Base-by-base conservation (phyloP, 2,329 filamentous ascomycete species). In the Paecilomyces variotii region DNA sequence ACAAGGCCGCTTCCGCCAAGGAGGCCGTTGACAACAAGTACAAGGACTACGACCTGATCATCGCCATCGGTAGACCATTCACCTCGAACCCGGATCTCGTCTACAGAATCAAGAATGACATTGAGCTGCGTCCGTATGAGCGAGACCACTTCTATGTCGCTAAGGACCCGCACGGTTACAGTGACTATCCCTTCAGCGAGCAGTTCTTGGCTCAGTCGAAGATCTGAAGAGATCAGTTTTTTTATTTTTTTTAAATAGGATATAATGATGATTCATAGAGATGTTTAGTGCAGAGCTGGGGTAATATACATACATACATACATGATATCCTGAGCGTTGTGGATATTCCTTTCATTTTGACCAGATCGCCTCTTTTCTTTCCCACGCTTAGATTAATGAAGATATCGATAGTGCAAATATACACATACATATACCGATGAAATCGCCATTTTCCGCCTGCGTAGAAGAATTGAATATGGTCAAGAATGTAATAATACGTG, bases 81-180 rank as follows among this genome's bases (percentile, higher is more conserved):
- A 76, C 76, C 14, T 64, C 78, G 12, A 81, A 76, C 57, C 78
- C 79, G 0, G 79, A 81, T 57, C 60, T 81, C 56, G 68, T 75
- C 0, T 79, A 72, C 64, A 69, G 74, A n/a, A 55, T 78, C 1
- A 69, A 72, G 68, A 59, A 76, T 39, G 69, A 69, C 0, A 61
- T 80, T 7, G 62, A 68, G 1, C 60, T 80, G 11, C 67, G 65
- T 4, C 65, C 68, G 6, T 79, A 79, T 57, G 62, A 77, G 54
- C 64, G 77, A 7, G 62, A 70, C 0, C 70, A 67, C 0, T 79
- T 81, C 57, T 81, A 81, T 59, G 45, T 60, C 0, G 53, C 64
- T 14, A 71, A 74, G 62, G 61, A 68, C 2, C 62, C 70, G 0
- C 67, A 66, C 54, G 77, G 78, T 7, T 80, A 79, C 61, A 67